A percentile compares a stretch with the other conserved stretches of the same genome.
Evolutionary conservation across 768 basidiomycete genomes (phyloP).

Genomic region (Russula dissimulans): DNA sequence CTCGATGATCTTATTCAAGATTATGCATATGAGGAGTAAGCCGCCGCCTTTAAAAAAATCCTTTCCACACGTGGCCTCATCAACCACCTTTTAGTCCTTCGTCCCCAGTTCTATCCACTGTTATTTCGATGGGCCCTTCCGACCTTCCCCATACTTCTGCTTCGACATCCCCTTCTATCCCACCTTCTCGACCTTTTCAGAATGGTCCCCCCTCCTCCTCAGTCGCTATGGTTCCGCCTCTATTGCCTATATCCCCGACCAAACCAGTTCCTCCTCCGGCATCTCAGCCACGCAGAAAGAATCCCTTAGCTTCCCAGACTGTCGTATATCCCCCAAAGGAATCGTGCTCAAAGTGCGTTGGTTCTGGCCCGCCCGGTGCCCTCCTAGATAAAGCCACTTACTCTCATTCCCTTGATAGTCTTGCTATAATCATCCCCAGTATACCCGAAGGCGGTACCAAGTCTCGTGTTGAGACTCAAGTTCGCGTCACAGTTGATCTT

Average conservation of each 20-base stretch:
- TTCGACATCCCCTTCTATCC: neutral
- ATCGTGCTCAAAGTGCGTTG: constrained; percentile 62
- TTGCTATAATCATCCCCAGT: constrained; percentile 75
- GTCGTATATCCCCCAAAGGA: constrained; percentile 69
- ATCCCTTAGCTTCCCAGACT: constrained; percentile 42
- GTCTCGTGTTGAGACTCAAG: constrained; percentile 91
- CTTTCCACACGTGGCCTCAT: constrained; percentile 17
- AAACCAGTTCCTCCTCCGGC: constrained; percentile 63
- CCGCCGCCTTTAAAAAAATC: constrained; percentile 17
- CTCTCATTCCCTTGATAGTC: constrained; percentile 32
- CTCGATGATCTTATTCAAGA: constrained; percentile 69
- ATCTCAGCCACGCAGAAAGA: constrained; percentile 45
- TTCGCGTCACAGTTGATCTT: constrained; percentile 74
- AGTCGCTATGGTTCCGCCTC: constrained; percentile 19
- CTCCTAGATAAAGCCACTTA: neutral
- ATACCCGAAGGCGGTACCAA: constrained; percentile 79
- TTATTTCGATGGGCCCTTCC: neutral
- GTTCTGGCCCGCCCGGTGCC: neutral
- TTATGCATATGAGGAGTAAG: constrained; percentile 70
- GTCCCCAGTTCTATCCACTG: constrained; percentile 1
- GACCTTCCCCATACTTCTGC: neutral
- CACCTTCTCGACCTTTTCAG: neutral
- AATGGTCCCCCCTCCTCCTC: neutral
- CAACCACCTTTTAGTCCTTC: constrained; percentile 1
- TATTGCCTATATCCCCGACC: constrained; percentile 36